A percentile compares a stretch with the other conserved stretches of the same genome.
phyloP scores from a whole-genome alignment of 768 basidiomycete species.

The Lenzites betulinus region DNA sequence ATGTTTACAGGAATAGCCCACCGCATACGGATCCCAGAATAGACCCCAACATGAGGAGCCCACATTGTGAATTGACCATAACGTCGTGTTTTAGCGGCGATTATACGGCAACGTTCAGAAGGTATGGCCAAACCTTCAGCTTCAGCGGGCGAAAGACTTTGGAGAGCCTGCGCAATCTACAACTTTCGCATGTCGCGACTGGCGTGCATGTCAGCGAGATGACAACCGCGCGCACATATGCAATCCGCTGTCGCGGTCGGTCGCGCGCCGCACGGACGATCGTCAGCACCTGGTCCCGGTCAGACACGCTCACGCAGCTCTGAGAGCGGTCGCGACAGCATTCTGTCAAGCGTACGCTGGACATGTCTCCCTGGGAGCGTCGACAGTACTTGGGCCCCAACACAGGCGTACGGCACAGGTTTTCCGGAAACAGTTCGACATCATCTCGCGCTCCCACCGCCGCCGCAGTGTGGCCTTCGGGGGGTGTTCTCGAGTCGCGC shows the following conservation, averaged over 20 bases:
- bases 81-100: background rate
- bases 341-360: background rate
- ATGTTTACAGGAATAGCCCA: too few relatives aligned
- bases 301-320: background rate
- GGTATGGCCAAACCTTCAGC: too few relatives aligned
- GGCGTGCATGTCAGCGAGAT: slow-evolving; percentile 11
- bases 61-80: background rate
- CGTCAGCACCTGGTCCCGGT: background rate
- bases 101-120: background rate
- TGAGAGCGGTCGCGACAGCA: background rate
- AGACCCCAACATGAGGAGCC: background rate
- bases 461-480: background rate
- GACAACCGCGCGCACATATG: background rate
- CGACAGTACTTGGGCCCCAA: too few relatives aligned
- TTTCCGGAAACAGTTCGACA: background rate
- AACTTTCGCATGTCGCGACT: background rate
- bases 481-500: background rate
- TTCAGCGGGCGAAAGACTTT: too few relatives aligned
- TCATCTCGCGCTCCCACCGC: slow-evolving; percentile 3
- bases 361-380: background rate
- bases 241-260: background rate
- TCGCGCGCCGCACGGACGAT: slow-evolving; percentile 9
- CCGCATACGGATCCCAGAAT: background rate
- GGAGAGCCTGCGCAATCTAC: too few relatives aligned
- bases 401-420: background rate